Evolutionary conservation across 306 rosid species (phyloP).

Genomic region (Mimosa bimucronata): DNA sequence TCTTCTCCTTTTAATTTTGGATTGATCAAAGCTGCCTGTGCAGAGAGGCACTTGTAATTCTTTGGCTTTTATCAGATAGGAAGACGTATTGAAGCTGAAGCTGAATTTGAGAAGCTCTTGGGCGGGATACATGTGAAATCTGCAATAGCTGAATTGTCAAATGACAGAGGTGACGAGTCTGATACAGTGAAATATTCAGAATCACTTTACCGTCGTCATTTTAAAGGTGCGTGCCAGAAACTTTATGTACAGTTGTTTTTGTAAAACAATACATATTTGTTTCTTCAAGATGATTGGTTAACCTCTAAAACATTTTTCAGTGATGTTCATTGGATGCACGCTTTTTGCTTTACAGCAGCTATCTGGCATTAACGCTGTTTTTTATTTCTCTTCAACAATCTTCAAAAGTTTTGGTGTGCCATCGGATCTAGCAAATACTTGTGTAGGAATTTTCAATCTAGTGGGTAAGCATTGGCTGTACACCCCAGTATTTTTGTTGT

Average conservation of each 20-base stretch:
- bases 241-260: background rate
- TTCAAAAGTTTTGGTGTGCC: constrained; percentile 78
- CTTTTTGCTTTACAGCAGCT: constrained; percentile 93
- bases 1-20: background rate
- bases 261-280: constrained; percentile 7
- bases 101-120: constrained; percentile 70
- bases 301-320: constrained; percentile 66
- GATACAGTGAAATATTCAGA: constrained; percentile 55
- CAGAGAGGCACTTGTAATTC: constrained; percentile 25
- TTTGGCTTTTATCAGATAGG: constrained; percentile 66
- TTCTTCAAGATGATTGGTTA: constrained; percentile 43
- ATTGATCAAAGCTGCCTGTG: constrained; percentile 28
- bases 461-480: constrained; percentile 51
- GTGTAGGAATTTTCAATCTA: constrained; percentile 75
- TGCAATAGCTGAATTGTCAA: constrained; percentile 73
- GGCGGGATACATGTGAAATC: constrained; percentile 74
- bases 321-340: constrained; percentile 78
- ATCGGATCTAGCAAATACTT: constrained; percentile 65
- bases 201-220: constrained; percentile 62
- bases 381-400: constrained; percentile 83
- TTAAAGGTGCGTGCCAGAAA: constrained; percentile 50
- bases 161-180: constrained; percentile 68
- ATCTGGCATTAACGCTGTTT: constrained; percentile 88
- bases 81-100: constrained; percentile 75
- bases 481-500: constrained; percentile 18